These are phyloP conservation scores for Daedaleopsis nitida DNA, from an alignment of 768 basidiomycete species.

Conservation along the genomic window DNA sequence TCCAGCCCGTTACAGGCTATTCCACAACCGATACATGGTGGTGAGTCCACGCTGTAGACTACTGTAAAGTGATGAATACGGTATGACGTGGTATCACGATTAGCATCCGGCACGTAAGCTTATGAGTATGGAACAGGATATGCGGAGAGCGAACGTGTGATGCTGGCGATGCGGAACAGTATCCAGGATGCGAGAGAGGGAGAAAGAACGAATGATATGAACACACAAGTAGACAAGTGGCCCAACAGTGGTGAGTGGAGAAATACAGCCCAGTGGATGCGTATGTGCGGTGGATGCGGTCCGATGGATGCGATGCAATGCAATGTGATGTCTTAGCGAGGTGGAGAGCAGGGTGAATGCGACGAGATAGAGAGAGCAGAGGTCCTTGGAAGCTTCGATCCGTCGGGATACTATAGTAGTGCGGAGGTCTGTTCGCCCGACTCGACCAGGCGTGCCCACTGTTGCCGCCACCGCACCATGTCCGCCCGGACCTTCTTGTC, in stretches of 20 bases:
- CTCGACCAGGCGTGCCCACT: constrained; percentile 75
- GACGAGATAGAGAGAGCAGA: not conserved
- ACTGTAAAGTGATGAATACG: constrained; percentile 11
- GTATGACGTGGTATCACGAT: constrained; percentile 21
- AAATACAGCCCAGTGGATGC: constrained; percentile 9
- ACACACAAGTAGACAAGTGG: constrained; percentile 16
- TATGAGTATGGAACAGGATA: constrained; percentile 12
- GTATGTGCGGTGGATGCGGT: constrained; percentile 8
- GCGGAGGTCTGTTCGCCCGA: constrained; percentile 62
- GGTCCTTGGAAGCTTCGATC: constrained; percentile 10
- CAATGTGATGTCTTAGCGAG: not conserved
- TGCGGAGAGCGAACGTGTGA: constrained; percentile 3
- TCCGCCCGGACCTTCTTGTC: constrained; percentile 67
- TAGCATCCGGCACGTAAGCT: constrained; percentile 18
- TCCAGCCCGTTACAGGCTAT: constrained; percentile 3
- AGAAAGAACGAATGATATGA: constrained; percentile 9
- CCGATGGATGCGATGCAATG: not conserved
- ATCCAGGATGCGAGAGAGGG: constrained; percentile 4
- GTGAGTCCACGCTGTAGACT: constrained; percentile 11
- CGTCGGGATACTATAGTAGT: constrained; percentile 46
- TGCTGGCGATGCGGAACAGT: not conserved
- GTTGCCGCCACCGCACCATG: constrained; percentile 76
- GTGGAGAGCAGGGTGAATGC: not conserved
- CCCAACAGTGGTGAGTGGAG: constrained; percentile 3
- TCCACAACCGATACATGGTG: constrained; percentile 18